These are phyloP conservation scores for Stentor coeruleus DNA, from an alignment of 73 alveolate genomes.

Conservation along the genomic window DNA sequence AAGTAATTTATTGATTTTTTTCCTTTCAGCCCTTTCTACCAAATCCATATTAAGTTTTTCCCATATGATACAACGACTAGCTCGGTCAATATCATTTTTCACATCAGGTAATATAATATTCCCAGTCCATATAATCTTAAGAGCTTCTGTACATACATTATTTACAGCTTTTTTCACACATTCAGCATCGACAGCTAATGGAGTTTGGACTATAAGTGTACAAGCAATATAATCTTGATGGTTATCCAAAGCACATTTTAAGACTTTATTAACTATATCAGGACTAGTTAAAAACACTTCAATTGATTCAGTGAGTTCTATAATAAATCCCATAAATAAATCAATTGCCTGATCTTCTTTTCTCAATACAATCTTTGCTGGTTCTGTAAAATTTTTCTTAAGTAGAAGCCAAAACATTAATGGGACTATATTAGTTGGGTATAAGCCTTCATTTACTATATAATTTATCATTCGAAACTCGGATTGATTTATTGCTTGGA, in stretches of 20 bases:
- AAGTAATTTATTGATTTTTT: background rate
- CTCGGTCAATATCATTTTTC: background rate
- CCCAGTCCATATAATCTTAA: slow-evolving; percentile 24
- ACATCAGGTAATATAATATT: background rate
- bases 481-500: background rate
- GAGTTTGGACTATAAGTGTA: background rate
- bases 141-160: background rate
- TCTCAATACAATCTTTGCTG: background rate
- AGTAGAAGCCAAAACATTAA: background rate
- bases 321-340: background rate
- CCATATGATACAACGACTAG: slow-evolving; percentile 11
- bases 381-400: background rate
- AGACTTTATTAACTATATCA: background rate
- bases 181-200: background rate
- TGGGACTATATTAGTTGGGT: background rate
- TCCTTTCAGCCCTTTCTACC: background rate
- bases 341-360: background rate
- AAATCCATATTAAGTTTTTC: background rate
- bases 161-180: background rate
- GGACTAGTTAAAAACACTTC: background rate
- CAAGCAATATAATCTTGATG: slow-evolving; percentile 4
- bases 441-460: too few relatives aligned
- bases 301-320: background rate
- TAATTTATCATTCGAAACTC: background rate
- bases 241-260: background rate